Evolutionary conservation across 1,284 basidiomycete species (phyloP).

Genomic region (Melampsora larici-populina): DNA sequence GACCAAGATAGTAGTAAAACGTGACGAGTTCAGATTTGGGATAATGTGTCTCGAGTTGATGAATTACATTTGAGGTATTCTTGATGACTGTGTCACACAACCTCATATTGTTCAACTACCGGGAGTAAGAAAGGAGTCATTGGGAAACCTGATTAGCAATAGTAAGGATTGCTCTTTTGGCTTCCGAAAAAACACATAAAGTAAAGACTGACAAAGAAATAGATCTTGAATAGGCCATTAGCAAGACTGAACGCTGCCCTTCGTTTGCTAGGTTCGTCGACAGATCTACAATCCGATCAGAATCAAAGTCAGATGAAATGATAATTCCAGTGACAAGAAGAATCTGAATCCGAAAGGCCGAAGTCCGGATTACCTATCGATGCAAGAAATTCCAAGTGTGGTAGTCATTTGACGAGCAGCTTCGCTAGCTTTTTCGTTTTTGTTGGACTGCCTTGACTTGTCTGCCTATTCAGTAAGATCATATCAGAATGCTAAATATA

Average conservation of each 20-base stretch:
- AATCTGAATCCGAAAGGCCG: not conserved
- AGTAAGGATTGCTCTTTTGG: not conserved
- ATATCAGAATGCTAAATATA: not conserved
- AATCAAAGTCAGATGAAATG: slow-evolving; percentile 3
- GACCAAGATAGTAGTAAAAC: slow-evolving; percentile 55
- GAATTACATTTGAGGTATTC: slow-evolving; percentile 53
- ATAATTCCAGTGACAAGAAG: slow-evolving; percentile 1
- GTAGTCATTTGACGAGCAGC: slow-evolving; percentile 48
- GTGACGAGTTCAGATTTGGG: slow-evolving; percentile 53
- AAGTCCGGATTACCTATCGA: slow-evolving; percentile 45
- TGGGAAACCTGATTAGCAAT: not conserved
- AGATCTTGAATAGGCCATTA: slow-evolving; percentile 50
- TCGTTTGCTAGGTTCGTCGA: slow-evolving; percentile 46
- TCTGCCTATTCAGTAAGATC: slow-evolving; percentile 45
- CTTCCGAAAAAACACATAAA: not conserved
- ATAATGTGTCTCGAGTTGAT: slow-evolving; percentile 52
- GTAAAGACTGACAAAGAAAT: slow-evolving; percentile 48
- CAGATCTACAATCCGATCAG: slow-evolving; percentile 11
- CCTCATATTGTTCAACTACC: slow-evolving; percentile 54
- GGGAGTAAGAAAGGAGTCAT: slow-evolving; percentile 8
- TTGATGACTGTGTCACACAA: slow-evolving; percentile 57
- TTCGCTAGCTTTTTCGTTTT: slow-evolving; percentile 48
- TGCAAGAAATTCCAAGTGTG: slow-evolving; percentile 49
- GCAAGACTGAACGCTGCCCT: slow-evolving; percentile 51
- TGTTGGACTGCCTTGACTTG: slow-evolving; percentile 44